These are phyloP conservation scores for Eucalyptus decipiens DNA, from an alignment of 345 rosid species.

Conservation along the genomic window DNA sequence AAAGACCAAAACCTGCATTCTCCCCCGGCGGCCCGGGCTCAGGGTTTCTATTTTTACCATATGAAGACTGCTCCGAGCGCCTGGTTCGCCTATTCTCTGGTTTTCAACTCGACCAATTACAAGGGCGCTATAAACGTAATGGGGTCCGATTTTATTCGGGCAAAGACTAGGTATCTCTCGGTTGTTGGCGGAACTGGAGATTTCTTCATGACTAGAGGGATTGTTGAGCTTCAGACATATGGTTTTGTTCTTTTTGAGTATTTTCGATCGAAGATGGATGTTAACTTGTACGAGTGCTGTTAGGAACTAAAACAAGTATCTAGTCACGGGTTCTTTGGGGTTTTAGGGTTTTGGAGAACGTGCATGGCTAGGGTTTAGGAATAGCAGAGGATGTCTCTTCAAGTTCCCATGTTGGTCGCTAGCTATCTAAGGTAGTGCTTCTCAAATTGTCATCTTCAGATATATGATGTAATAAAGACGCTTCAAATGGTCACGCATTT, in stretches of 20 bases:
- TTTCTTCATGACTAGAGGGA: conserved; percentile 63
- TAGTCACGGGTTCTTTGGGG: neutral
- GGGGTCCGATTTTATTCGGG: conserved; percentile 45
- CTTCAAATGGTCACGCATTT: neutral
- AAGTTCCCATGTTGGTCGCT: neutral
- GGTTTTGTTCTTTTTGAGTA: conserved; percentile 27
- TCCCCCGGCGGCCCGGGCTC: conserved; percentile 31
- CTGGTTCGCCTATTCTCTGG: conserved; percentile 38
- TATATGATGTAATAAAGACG: no score
- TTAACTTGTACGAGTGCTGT: conserved; percentile 33
- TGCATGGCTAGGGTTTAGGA: neutral
- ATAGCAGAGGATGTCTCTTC: neutral
- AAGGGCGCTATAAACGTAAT: conserved; percentile 41
- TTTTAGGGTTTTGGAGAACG: neutral
- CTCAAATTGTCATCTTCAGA: neutral
- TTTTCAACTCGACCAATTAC: conserved; percentile 15
- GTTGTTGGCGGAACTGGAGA: conserved; percentile 62
- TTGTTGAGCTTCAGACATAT: conserved; percentile 34
- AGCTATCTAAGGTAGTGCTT: neutral
- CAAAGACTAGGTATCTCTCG: conserved; percentile 50
- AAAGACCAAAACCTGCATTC: conserved; percentile 1
- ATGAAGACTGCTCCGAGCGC: conserved; percentile 24
- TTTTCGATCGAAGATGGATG: conserved; percentile 34
- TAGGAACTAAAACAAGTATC: neutral
- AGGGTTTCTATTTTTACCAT: conserved; percentile 60